Evolutionary conservation across 352 stramenopile species (phyloP), one percentile per base, ranked within the genome.

Genomic region (Pythium rhizo-oryzae): DNA sequence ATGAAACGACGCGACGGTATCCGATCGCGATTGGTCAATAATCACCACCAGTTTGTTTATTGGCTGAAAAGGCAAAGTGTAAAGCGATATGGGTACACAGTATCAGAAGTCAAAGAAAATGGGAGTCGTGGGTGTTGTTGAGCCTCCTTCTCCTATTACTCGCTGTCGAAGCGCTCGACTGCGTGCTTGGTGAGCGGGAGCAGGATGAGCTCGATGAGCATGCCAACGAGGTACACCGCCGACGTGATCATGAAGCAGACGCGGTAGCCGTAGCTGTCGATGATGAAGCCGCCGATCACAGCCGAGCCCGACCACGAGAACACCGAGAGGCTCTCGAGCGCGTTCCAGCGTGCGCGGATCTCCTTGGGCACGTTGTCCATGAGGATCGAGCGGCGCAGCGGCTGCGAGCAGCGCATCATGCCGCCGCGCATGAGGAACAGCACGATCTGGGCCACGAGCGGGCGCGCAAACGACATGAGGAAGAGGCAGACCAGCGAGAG

Each of bases 321-420:
- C 57, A 77, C 74, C 1, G 84, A 82, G 49, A 94, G 63, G 9
- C 80, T 79, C 52, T 93, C 81, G 16, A 93, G 72, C 25, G 84
- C 82, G 49, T 88, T 92, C 85, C 85, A 94, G 1, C 81, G 79
- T 6, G 81, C 85, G 24, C 85, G 84, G 82, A 33, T 33, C 28
- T 33, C 28, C 47, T 87, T 63, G 9, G 82, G 76, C 25, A 94
- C 84, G 51, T 88, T 88, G 62, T 94, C 85, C 84, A 94, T 92
- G 18, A 94, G 72, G 23, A 94, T 28, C 30, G 85, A 91, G 33
- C 80, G 79, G 13, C 84, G 77, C 33, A 94, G 59, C 11, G 84
- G 84, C 55, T 88, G 77, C 0, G 81, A 79, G 69, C 84, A 91
- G 53, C 75, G 74, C 73, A 91, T 89, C 52, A 92, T 75, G 16